Percentiles rank a stretch among this genome's conserved stretches.
phyloP scores from a whole-genome alignment of 306 rosid species.

The Trifolium repens region DNA sequence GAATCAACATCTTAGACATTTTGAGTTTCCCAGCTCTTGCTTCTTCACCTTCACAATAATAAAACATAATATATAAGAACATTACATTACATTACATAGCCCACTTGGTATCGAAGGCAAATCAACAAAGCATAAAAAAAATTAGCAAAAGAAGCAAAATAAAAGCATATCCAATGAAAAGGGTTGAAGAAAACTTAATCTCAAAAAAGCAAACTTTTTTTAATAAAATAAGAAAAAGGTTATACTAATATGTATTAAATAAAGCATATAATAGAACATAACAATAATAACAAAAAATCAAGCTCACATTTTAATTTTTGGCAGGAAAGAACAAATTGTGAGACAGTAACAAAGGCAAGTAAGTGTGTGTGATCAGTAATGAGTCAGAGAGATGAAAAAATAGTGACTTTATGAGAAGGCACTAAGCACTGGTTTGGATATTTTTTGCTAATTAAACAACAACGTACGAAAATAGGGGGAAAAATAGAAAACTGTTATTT shows the following conservation, averaged over 20 bases:
- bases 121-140: neutral
- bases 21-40: slow-evolving; percentile 31
- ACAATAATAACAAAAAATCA: slow-evolving; percentile 17
- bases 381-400: too few relatives aligned
- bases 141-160: slow-evolving; percentile 19
- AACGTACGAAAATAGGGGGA: neutral
- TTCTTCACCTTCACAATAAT: slow-evolving; percentile 44
- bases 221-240: slow-evolving; percentile 23
- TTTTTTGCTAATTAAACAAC: slow-evolving; percentile 17
- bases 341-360: too few relatives aligned
- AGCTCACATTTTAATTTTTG: slow-evolving; percentile 2
- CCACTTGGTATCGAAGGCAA: slow-evolving; percentile 46
- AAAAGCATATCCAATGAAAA: slow-evolving; percentile 53
- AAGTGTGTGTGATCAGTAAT: too few relatives aligned
- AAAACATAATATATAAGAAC: neutral
- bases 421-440: slow-evolving; percentile 32
- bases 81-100: neutral
- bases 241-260: neutral
- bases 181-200: slow-evolving; percentile 35
- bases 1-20: slow-evolving; percentile 55
- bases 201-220: slow-evolving; percentile 26
- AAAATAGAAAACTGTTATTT: too few relatives aligned
- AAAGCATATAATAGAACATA: slow-evolving; percentile 13
- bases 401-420: neutral
- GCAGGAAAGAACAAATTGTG: neutral